Evolutionary conservation across 2,329 filamentous ascomycete species (phyloP).

Genomic region (Aspergillus sergii): DNA sequence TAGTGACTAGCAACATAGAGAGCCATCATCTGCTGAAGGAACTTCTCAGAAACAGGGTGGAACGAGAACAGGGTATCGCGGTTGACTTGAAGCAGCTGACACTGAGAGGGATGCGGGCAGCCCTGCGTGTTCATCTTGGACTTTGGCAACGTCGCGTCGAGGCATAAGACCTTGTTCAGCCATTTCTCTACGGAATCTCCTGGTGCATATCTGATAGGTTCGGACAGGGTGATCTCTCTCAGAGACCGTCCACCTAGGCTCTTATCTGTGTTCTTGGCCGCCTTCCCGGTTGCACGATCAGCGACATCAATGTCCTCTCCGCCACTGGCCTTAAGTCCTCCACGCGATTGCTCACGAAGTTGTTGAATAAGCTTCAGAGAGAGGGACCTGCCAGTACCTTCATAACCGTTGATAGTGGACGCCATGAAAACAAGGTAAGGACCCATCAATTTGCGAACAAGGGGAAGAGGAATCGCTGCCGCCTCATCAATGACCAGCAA

Average conservation of each 20-base stretch:
- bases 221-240: slow-evolving; percentile 87
- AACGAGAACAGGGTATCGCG: slow-evolving; percentile 97
- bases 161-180: slow-evolving; percentile 90
- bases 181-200: slow-evolving; percentile 93
- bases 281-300: slow-evolving; percentile 77
- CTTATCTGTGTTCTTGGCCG: slow-evolving; percentile 64
- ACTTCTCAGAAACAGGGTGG: slow-evolving; percentile 94
- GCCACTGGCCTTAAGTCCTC: slow-evolving; percentile 57
- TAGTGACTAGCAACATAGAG: slow-evolving; percentile 97
- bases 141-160: slow-evolving; percentile 86
- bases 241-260: slow-evolving; percentile 72
- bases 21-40: slow-evolving; percentile 97
- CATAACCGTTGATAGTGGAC: slow-evolving; percentile 98
- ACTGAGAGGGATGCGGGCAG: slow-evolving; percentile 86
- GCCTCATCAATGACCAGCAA: slow-evolving; percentile 96
- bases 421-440: slow-evolving; percentile 99
- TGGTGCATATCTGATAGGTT: slow-evolving; percentile 91
- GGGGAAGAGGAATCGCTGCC: slow-evolving; percentile 88
- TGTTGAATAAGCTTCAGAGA: slow-evolving; percentile 97
- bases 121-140: slow-evolving; percentile 72
- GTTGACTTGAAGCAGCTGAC: slow-evolving; percentile 91
- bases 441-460: slow-evolving; percentile 92
- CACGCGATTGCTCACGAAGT: slow-evolving; percentile 86
- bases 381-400: slow-evolving; percentile 91
- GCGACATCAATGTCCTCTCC: slow-evolving; percentile 66